Conservation (phyloP, 345 rosid genomes). For the Clausena lansium region DNA sequence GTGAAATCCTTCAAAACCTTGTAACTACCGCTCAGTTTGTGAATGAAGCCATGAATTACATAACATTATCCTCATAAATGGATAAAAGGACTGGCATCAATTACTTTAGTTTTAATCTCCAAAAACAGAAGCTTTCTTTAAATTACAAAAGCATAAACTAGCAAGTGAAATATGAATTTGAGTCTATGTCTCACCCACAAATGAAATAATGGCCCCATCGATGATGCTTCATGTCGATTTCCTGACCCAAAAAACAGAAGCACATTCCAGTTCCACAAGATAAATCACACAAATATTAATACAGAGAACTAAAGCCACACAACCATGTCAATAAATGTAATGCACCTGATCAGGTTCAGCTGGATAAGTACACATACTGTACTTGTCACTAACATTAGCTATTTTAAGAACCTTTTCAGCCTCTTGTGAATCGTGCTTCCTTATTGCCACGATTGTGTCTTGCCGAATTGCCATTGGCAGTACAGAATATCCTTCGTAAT, state of each 20-base stretch:
- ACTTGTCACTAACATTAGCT: constrained; percentile 75
- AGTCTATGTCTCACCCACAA: constrained; percentile 67
- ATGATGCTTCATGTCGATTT: constrained; percentile 81
- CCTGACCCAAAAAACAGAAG: constrained; percentile 40
- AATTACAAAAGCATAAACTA: not conserved
- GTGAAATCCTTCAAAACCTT: not conserved
- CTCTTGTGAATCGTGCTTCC: constrained; percentile 49
- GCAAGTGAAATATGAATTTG: not conserved
- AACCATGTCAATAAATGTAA: not conserved
- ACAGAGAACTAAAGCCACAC: not conserved
- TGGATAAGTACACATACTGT: constrained; percentile 66
- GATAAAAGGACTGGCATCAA: too few relatives aligned
- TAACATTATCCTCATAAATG: too few relatives aligned
- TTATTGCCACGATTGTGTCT: constrained; percentile 80
- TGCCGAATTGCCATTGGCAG: constrained; percentile 96
- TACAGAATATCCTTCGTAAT: constrained; percentile 97
- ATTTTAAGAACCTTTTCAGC: constrained; percentile 55
- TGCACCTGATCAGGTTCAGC: constrained; percentile 85
- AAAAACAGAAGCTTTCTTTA: not conserved
- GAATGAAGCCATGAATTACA: not conserved
- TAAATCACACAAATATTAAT: not conserved
- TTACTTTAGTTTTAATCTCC: not conserved
- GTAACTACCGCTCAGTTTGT: not conserved
- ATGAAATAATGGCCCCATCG: constrained; percentile 95
- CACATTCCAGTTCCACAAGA: not conserved